Base-by-base conservation (phyloP, 129 eudicot genomes). In the Kitagawia praeruptora region DNA sequence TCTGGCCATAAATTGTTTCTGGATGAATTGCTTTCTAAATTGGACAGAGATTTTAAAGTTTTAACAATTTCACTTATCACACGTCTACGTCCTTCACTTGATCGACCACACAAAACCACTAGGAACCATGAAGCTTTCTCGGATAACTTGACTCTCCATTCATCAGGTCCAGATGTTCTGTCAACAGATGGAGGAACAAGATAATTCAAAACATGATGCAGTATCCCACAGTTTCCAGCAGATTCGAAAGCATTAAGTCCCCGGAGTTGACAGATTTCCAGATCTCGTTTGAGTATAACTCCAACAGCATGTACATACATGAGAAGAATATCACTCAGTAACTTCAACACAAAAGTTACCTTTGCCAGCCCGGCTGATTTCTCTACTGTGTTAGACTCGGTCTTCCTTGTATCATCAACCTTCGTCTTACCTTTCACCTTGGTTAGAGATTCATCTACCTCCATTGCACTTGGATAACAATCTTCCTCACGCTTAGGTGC, bases 71-170 rank as follows among this genome's bases (percentile, higher is more conserved):
- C 99, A 80, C 80, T 92, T 28, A 95, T 87, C 47, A 95, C 97
- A 78, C 98, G 91, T 74, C 89, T 86, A 63, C 97, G 96, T 79
- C 98, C 98, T 87, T 95, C 98, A 75, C 94, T 86, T 76, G 98
- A 95, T 31, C 98, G 93, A 51, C 98, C 97, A 79, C 97, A 89
- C 85, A 95, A 83, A 78, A 95, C 97, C 84, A 92, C 97, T 86
- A 95, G 83, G 83, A 92, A 95, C 96, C 92, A 95, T 44, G 96
- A 90, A 87, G 97, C 98, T 80, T 95, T 95, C 80, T 95, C 97
- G 74, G 96, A 92, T 75, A 95, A 92, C 79, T 95, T 95, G 39
- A 81, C 90, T 82, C 90, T 87, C 95, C 97, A 90, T 79, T 87
- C 99, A 85, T 89, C 93, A 39, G 89, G 84, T 64, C 90, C 97